Base-by-base conservation (phyloP, 768 basidiomycete species). In the Boletus fagicola region DNA sequence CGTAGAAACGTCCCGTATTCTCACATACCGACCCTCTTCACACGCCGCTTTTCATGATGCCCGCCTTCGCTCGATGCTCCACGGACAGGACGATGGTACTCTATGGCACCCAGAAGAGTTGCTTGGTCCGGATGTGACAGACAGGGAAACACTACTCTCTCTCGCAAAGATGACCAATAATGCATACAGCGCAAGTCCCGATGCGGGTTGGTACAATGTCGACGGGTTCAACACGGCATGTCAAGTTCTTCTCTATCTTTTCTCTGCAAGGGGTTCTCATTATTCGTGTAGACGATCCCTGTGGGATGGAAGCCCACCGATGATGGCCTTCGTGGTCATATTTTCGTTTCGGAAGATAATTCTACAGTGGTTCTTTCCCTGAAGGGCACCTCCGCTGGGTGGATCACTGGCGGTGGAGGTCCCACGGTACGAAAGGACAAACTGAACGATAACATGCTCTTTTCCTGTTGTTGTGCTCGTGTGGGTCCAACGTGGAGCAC, bases 401-500 rank as follows among this genome's bases (percentile, higher is more conserved):
- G 75, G 74, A 77, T 87, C 10, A 80, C 86, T 65, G 79, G 91
- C 9, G 84, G 83, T 18, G 87, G 90, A 3, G 93, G 94, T 5
- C 87, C 90, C 13, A 97, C 95, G 10, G 80, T 83, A 40, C 81
- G 79, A 66, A 97, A 90, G 72, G 96, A 98, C 77, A 96, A 94
- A 74, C 73, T 87, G 56, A 98, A 98, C 73, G 95, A 98, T 65
- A 98, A 96, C 67, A 75, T 95, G n/a, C 75, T 98, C 35, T 96
- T 96, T 76, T 89, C 92, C 5, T 98, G 96, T 73, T 98, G 96
- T 72, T 98, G 96, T 66, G 95, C 94, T 2, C 81, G 90, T 8
- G 91, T 98, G n/a, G 92, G 90, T 35, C 91, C 93, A 52, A 92
- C 92, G 0, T 98, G 96, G 96, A 84, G 83, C 20, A 80, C 96